These are phyloP conservation scores for Botryotinia globosa DNA, from an alignment of 2,329 filamentous ascomycete species.

Conservation along the genomic window DNA sequence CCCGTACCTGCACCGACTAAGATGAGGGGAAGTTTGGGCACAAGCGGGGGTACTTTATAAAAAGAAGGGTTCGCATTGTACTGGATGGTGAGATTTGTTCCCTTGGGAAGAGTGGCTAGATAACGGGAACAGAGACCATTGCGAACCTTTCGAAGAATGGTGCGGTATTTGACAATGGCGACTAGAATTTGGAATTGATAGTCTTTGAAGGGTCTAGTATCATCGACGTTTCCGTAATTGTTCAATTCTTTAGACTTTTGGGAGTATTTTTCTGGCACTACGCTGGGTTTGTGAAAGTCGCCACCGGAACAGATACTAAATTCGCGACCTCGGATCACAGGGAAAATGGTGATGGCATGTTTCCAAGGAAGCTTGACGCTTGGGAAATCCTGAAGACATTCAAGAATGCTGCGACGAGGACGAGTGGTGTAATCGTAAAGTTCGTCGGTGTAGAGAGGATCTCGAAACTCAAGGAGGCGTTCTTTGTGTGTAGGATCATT, in stretches of 20 bases:
- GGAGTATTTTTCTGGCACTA: background rate
- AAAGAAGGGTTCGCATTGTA: conserved; percentile 50
- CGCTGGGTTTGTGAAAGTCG: conserved; percentile 25
- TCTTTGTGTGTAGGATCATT: conserved; percentile 70
- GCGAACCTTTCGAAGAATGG: conserved; percentile 77
- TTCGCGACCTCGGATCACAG: conserved; percentile 79
- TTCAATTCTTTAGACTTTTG: background rate
- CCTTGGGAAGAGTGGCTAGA: conserved; percentile 64
- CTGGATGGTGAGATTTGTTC: conserved; percentile 42
- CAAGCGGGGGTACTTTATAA: conserved; percentile 49
- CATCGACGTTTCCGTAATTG: background rate
- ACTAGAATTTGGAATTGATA: conserved; percentile 69
- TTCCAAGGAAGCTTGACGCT: conserved; percentile 77
- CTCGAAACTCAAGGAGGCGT: conserved; percentile 78
- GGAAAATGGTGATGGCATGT: conserved; percentile 70
- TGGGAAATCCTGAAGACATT: conserved; percentile 87
- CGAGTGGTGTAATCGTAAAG: conserved; percentile 95
- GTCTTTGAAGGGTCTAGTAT: conserved; percentile 24
- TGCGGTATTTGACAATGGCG: conserved; percentile 88
- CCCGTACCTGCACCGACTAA: conserved; percentile 85
- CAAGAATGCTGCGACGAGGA: conserved; percentile 83
- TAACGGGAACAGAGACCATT: conserved; percentile 91
- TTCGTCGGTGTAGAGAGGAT: conserved; percentile 79
- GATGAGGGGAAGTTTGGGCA: conserved; percentile 55
- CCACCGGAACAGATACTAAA: conserved; percentile 88